Percentiles rank a stretch among this genome's conserved stretches.
Evolutionary conservation across 139 green algal genomes (phyloP).

Genomic region (Tetraselmis chui): DNA sequence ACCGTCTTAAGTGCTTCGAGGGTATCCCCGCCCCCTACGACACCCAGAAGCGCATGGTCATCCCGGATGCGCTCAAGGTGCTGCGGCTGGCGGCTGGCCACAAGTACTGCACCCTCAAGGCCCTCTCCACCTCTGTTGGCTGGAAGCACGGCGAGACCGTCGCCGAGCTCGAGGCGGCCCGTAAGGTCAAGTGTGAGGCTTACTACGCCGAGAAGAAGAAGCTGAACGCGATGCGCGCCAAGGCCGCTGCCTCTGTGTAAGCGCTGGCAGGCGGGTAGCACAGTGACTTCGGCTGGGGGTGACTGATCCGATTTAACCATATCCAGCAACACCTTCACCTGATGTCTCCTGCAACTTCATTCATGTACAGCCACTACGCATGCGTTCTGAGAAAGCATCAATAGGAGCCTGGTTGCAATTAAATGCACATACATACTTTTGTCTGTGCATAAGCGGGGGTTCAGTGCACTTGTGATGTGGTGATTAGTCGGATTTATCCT

Average conservation of each 20-base stretch:
- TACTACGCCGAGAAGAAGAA: slow-evolving; percentile 86
- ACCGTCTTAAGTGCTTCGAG: slow-evolving; percentile 94
- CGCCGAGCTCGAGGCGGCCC: slow-evolving; percentile 80
- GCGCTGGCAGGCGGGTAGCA: not conserved
- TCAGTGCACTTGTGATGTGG: too few relatives aligned
- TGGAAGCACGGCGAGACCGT: slow-evolving; percentile 92
- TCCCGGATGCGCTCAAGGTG: slow-evolving; percentile 95
- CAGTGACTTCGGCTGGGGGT: not conserved
- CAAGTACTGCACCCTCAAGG: slow-evolving; percentile 84
- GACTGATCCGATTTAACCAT: not conserved
- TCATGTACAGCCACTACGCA: too few relatives aligned
- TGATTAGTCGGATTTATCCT: too few relatives aligned
- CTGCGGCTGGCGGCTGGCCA: slow-evolving; percentile 87
- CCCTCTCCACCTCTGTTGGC: slow-evolving; percentile 79
- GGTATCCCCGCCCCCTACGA: slow-evolving; percentile 86
- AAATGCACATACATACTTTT: too few relatives aligned
- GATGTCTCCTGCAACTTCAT: too few relatives aligned
- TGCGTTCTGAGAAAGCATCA: too few relatives aligned
- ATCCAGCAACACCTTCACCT: slow-evolving; percentile 1
- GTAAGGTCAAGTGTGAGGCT: slow-evolving; percentile 70
- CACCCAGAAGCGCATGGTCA: slow-evolving; percentile 91
- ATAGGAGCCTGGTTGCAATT: too few relatives aligned
- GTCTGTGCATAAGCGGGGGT: too few relatives aligned
- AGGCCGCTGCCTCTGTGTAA: slow-evolving; percentile 44
- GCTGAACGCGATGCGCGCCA: slow-evolving; percentile 45